Evolutionary conservation across 2,329 filamentous ascomycete species (phyloP).

Genomic region (Fusarium begoniae): DNA sequence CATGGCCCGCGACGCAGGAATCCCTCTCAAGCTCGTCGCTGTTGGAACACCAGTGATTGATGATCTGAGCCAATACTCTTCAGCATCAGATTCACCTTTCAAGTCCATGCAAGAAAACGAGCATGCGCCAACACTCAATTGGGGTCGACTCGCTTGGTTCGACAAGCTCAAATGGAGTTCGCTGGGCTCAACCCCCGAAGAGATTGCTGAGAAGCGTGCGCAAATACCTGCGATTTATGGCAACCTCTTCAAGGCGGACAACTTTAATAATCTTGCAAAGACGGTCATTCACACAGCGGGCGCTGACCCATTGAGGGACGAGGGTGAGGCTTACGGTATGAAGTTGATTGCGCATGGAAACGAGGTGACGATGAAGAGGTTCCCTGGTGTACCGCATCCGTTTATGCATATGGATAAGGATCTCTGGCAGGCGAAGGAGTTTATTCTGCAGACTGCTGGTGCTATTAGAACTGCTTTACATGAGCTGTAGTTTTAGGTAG

Average conservation of each 20-base stretch:
- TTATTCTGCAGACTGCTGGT: constrained; percentile 46
- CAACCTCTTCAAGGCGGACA: background rate
- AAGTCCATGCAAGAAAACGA: background rate
- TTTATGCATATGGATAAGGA: constrained; percentile 60
- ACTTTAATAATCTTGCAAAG: constrained; percentile 2
- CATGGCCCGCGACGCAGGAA: background rate
- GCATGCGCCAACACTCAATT: constrained; percentile 10
- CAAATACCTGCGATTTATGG: background rate
- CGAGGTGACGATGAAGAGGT: constrained; percentile 57
- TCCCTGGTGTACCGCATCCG: constrained; percentile 57
- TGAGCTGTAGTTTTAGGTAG: too few species aligned
- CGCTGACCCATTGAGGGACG: constrained; percentile 50
- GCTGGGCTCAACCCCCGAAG: background rate
- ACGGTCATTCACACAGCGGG: constrained; percentile 3
- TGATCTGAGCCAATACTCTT: background rate
- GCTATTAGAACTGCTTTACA: constrained; percentile 40
- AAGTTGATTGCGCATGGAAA: constrained; percentile 55
- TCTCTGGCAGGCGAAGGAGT: constrained; percentile 49
- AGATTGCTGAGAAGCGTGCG: background rate
- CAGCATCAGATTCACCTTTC: constrained; percentile 3
- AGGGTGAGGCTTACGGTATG: constrained; percentile 58
- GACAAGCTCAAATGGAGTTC: constrained; percentile 19
- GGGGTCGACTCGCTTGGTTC: constrained; percentile 1
- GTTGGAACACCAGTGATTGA: constrained; percentile 9
- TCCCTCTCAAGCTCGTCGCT: constrained; percentile 2